Evolutionary conservation across 305 asterid genomes (phyloP), one percentile per base, ranked within the genome.

Genomic region (Coffea humblotiana): DNA sequence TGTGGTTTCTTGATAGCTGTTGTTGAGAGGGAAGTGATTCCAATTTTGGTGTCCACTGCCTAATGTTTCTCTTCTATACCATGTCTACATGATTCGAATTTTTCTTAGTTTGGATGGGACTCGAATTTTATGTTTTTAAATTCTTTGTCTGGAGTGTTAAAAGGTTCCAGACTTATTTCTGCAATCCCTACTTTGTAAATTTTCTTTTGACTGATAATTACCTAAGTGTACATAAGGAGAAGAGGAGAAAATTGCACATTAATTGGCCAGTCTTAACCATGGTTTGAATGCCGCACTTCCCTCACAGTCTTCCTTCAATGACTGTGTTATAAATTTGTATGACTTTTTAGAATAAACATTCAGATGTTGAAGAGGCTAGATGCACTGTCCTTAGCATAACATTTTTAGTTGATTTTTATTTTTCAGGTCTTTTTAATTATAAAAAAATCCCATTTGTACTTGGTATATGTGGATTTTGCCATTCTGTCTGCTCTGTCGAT

Each of bases 71-170:
- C 66, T 35, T 56, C 10, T 27, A 63, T 14, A 12, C 40, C 13
- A 16, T 73, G 3, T 51, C 1, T 74, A 74, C 35, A 35, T 74
- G 64, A 29, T 25, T 58, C 11, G n/a, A 18, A 16, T 35, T 48
- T 68, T 68, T n/a, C 72, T 68, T 68, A 45, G 47, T 68, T 68
- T 15, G 49, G 64, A 58, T 35, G 72, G 47, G 27, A 25, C 72
- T 37, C n/a, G 8, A 37, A 68, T 32, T 6, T 58, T 21, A 25
- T 58, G 27, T 68, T 32, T 19, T 70, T 3, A 70, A 70, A 7
- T 70, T 43, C 18, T 70, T 70, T 16, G 43, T 25, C 25, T 70
- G 74, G 74, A 43, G 2, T n/a, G 54, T 21, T 70, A 12, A 70
- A 43, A 43, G 6, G 29, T 70, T 70, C 21, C 27, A 6, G 64